phyloP scores from a whole-genome alignment of 495 filamentous ascomycete species.

The Pyrenopolyporus hunteri region DNA sequence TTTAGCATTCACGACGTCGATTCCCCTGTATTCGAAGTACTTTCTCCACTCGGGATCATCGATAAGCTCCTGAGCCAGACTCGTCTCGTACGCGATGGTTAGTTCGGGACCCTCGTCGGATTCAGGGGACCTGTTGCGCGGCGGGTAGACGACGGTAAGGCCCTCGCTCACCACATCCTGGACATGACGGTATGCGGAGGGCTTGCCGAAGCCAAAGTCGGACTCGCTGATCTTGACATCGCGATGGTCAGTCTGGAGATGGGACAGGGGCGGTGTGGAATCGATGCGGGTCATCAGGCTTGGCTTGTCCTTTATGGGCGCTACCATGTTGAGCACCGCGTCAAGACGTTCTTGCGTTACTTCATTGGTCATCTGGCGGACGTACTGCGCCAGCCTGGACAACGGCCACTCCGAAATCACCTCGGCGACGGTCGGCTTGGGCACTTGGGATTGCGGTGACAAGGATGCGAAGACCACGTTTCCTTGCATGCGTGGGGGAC shows the following conservation, averaged over 20 bases:
- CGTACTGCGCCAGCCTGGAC: constrained; percentile 44
- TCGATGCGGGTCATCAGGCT: neutral
- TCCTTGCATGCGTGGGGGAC: constrained; percentile 42
- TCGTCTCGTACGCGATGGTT: neutral
- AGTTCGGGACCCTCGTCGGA: constrained; percentile 1
- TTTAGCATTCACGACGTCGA: neutral
- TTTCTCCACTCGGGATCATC: neutral
- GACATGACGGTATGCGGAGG: neutral
- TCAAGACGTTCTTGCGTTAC: constrained; percentile 45
- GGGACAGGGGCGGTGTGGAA: neutral
- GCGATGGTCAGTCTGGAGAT: constrained; percentile 3
- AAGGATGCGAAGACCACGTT: constrained; percentile 46
- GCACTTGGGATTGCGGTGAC: constrained; percentile 29
- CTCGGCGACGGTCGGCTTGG: constrained; percentile 37
- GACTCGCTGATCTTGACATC: neutral
- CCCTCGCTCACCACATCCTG: neutral
- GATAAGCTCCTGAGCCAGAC: neutral
- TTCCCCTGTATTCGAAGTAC: constrained; percentile 1
- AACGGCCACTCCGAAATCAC: constrained; percentile 48
- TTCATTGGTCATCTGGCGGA: constrained; percentile 49
- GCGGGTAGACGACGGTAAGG: neutral
- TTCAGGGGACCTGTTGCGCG: neutral
- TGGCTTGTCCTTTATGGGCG: constrained; percentile 47
- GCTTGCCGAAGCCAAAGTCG: neutral
- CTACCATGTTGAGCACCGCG: constrained; percentile 41